Evolutionary conservation across 2,329 filamentous ascomycete species (phyloP).

Genomic region (Thyridium curvatum): DNA sequence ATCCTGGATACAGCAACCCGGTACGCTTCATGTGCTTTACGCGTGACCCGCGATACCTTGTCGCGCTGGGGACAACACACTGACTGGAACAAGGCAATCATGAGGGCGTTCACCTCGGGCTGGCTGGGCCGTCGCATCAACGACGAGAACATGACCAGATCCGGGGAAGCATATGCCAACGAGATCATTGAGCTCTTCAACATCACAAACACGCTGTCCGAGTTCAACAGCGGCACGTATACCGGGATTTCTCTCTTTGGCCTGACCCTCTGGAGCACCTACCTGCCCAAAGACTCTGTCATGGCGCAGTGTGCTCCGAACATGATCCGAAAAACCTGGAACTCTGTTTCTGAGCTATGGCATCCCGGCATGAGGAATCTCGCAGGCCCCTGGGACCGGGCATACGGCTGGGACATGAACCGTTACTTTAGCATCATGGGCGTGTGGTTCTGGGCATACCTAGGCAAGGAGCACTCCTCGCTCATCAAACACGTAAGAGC

Average conservation of each 20-base stretch:
- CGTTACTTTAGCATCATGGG: constrained; percentile 52
- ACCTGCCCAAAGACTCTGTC: constrained; percentile 43
- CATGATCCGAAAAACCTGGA: constrained; percentile 50
- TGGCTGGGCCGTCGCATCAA: constrained; percentile 50
- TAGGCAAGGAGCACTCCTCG: constrained; percentile 39
- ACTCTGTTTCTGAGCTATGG: constrained; percentile 44
- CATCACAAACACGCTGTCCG: constrained; percentile 48
- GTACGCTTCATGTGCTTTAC: no score
- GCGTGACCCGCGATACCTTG: no score
- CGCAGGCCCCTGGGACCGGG: constrained; percentile 58
- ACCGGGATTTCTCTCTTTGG: constrained; percentile 55
- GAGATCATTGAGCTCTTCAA: constrained; percentile 52
- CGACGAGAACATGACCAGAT: constrained; percentile 51
- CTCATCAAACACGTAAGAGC: constrained; percentile 21
- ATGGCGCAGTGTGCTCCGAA: constrained; percentile 43
- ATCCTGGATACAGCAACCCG: constrained; percentile 56
- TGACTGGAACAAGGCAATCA: constrained; percentile 30
- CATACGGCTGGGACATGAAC: constrained; percentile 60
- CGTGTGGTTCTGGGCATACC: constrained; percentile 51
- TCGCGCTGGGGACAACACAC: no score
- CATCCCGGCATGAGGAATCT: constrained; percentile 54
- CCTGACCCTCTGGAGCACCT: constrained; percentile 53
- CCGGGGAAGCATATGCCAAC: constrained; percentile 49
- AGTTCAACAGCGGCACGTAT: constrained; percentile 59
- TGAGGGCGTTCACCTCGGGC: constrained; percentile 55